phyloP scores from a whole-genome alignment of 108 stramenopile species.

The Conticribra guillardii region DNA sequence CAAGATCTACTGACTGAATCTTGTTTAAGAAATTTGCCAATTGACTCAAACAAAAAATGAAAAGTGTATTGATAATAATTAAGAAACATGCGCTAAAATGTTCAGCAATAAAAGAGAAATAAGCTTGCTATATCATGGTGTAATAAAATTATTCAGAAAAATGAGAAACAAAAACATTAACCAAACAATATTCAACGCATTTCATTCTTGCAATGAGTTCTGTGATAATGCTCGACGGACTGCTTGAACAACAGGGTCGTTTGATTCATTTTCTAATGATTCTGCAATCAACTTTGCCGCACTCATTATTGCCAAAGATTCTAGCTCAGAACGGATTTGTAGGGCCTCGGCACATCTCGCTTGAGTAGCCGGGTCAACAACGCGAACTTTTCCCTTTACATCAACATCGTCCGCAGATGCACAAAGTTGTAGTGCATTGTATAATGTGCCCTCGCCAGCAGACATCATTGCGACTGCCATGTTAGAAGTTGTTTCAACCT shows the following conservation, averaged over 20 bases:
- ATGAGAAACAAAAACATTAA: too few relatives aligned
- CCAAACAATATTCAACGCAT: neutral
- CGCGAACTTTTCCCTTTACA: conserved; percentile 18
- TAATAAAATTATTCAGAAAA: too few relatives aligned
- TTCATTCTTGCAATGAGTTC: neutral
- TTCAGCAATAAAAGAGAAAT: too few relatives aligned
- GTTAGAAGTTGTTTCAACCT: conserved; percentile 17
- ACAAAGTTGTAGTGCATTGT: conserved; percentile 31
- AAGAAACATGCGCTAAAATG: too few relatives aligned
- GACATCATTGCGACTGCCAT: conserved; percentile 57
- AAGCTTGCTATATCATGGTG: too few relatives aligned
- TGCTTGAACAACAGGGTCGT: conserved; percentile 24
- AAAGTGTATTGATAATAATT: too few relatives aligned
- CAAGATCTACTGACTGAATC: too few relatives aligned
- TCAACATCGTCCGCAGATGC: conserved; percentile 15
- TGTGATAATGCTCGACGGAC: conserved; percentile 28
- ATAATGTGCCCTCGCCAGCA: conserved; percentile 54
- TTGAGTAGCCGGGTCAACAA: conserved; percentile 60
- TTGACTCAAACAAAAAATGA: too few relatives aligned
- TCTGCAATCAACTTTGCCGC: conserved; percentile 28
- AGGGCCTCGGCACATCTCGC: conserved; percentile 76
- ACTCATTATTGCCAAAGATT: conserved; percentile 49
- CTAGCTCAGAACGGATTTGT: conserved; percentile 47
- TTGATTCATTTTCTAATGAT: conserved; percentile 26
- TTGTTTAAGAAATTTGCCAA: too few relatives aligned